phyloP scores from a whole-genome alignment of 2,329 filamentous ascomycete genomes.

The Arachnomyces sp. region DNA sequence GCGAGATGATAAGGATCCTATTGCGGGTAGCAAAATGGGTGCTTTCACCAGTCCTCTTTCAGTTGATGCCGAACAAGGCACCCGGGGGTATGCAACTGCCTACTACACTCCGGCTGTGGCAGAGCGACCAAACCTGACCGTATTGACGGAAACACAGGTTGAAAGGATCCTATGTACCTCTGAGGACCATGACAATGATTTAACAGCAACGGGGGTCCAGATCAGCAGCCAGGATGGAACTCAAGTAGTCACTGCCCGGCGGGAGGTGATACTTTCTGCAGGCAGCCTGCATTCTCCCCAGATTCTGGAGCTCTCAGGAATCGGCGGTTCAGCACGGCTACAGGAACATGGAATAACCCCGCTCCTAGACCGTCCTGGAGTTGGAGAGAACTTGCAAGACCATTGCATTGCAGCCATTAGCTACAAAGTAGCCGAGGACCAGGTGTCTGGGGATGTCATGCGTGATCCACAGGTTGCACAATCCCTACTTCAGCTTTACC shows the following conservation, averaged over 20 bases:
- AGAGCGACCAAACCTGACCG: not conserved
- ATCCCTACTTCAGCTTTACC: slow-evolving; percentile 14
- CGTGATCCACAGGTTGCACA: slow-evolving; percentile 5
- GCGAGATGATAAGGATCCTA: slow-evolving; percentile 7
- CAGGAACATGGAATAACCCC: not conserved
- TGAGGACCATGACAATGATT: not conserved
- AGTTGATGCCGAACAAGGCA: slow-evolving; percentile 23
- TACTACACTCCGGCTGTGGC: not conserved
- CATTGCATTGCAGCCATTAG: slow-evolving; percentile 30
- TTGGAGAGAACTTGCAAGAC: slow-evolving; percentile 48
- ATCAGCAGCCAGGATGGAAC: slow-evolving; percentile 20
- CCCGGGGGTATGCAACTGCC: no score
- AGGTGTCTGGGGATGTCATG: slow-evolving; percentile 7
- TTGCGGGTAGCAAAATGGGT: slow-evolving; percentile 14
- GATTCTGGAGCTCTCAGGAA: slow-evolving; percentile 53
- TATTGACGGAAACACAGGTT: slow-evolving; percentile 1
- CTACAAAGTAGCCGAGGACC: slow-evolving; percentile 18
- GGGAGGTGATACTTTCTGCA: slow-evolving; percentile 54
- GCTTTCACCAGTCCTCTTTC: slow-evolving; percentile 28
- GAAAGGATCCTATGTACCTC: not conserved
- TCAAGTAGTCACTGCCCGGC: slow-evolving; percentile 23
- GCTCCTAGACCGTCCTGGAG: slow-evolving; percentile 35
- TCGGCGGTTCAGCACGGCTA: slow-evolving; percentile 35
- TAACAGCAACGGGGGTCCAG: slow-evolving; percentile 22
- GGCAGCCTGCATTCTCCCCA: slow-evolving; percentile 51